Evolutionary conservation across 495 filamentous ascomycete genomes (phyloP), one percentile per base, ranked within the genome.

Genomic region (Letharia lupina): DNA sequence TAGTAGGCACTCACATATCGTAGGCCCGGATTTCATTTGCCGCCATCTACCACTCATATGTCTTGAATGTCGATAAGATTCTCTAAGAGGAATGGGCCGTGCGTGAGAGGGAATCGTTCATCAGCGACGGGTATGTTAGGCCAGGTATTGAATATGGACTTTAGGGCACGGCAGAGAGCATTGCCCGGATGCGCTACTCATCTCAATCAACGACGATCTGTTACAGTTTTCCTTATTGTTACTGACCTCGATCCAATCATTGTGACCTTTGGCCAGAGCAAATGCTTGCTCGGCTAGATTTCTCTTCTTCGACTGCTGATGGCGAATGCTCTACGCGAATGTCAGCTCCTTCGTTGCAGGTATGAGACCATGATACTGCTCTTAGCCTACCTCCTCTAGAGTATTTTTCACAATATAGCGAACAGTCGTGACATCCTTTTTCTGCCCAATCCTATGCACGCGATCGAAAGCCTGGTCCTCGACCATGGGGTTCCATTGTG

Each of bases 381-480:
- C 1, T 54, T 2, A 33, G 15, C 65, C 40, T 69, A 66, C 67
- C 66, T 72, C 69, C 65, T 76, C 75, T 57, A 76, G 48, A 10
- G 74, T 72, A 41, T 68, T 62, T 10, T 61, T 56, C 35, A 74
- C 70, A 44, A 73, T 71, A 48, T 76, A 75, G 15, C 74, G 63
- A 13, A 65, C 68, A 5, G 71, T 70, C 0, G 65, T 71, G 35
- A 75, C 67, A 3, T 74, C 62, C 12, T 68, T 64, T 59, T 11
- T 70, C 67, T 75, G 73, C 8, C 73, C 73, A 47, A 75, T 71
- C 16, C 73, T 70, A 47, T 75, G 70, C 6, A 74, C 70, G 35
- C 73, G 70, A 65, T 73, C 71, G 16, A 75, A 63, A 23, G 73
- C 73, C 45, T 75, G 73, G 16, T 70, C 66, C 62, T 75, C 73